Evolutionary conservation across 768 basidiomycete species (phyloP), one percentile per base, ranked within the genome.

Genomic region (Strobilomyces dryophilus): DNA sequence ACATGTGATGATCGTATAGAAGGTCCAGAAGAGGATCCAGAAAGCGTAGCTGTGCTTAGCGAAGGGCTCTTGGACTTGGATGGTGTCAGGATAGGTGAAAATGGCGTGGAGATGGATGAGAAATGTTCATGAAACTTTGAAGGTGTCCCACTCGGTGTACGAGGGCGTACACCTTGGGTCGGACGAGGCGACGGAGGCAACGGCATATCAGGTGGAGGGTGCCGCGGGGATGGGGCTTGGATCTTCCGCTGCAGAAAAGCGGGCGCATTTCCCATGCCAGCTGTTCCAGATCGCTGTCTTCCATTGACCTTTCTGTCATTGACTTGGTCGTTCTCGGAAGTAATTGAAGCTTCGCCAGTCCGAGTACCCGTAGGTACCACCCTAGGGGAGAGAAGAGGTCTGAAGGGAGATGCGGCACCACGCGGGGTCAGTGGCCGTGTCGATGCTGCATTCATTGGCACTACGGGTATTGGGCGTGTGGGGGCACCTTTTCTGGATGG

Each of bases 121-220:
- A 69, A 53, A 36, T 71, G 69, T 20, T 69, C 69, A 37, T 69
- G 68, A 59, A 71, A 69, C 45, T 71, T 69, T 6, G 68, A 69
- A 31, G 54, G 44, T 6, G 54, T 18, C 18, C 29, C 45, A 3
- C 60, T 26, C 2, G 61, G 59, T 5, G 61, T 61, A 8, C 56
- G 56, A 31, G 55, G 43, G 4, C 41, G 53, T 7, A 43, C 26
- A 41, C 31, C 49, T 8, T 48, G 43, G 1, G 21, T 31, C 18
- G 32, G 39, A 47, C 45, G 44, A 2, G 66, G 66, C 3, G 67
- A 61, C 2, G 67, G 63, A 31, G 69, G 67, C n/a, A 71, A 44
- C 7, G 69, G 65, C 17, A 24, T 20, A 52, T 69, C 69, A 7
- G 60, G 69, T 26, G 69, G 68, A 8, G 63, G 65, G 5, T 54